A percentile compares a stretch with the other conserved stretches of the same genome.
phyloP scores from a whole-genome alignment of 1,139 yeast genomes.

The Hyphopichia burtonii region DNA sequence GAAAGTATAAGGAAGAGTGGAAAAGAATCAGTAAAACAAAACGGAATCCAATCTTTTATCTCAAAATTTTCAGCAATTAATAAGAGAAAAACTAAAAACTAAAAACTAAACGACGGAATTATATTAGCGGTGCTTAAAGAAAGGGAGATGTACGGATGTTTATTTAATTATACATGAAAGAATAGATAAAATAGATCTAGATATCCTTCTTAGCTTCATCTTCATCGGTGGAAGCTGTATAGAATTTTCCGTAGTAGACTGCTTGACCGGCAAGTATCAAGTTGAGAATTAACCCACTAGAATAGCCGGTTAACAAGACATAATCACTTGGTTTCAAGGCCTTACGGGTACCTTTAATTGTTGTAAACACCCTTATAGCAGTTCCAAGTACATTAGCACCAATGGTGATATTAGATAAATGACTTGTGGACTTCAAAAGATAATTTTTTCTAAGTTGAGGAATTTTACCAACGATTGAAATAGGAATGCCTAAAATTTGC shows the following conservation, averaged over 20 bases:
- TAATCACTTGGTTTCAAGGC: slow-evolving; percentile 17
- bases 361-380: slow-evolving; percentile 56
- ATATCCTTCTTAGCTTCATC: slow-evolving; percentile 1
- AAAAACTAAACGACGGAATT: too few species aligned
- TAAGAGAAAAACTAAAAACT: background rate
- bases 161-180: background rate
- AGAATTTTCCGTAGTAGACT: slow-evolving; percentile 18
- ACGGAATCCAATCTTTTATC: too few species aligned
- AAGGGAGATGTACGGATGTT: background rate
- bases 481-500: slow-evolving; percentile 54
- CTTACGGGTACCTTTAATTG: slow-evolving; percentile 26
- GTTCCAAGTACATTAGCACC: slow-evolving; percentile 57
- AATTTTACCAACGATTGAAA: slow-evolving; percentile 50
- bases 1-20: too few species aligned
- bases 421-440: slow-evolving; percentile 50
- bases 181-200: background rate
- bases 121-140: too few species aligned
- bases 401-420: slow-evolving; percentile 53
- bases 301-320: slow-evolving; percentile 36
- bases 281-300: slow-evolving; percentile 33
- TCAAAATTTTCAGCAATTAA: background rate
- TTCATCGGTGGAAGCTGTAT: background rate
- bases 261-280: slow-evolving; percentile 34
- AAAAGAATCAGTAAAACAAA: too few species aligned
- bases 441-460: slow-evolving; percentile 56